These are phyloP conservation scores for Metarhizium guizhouense DNA, from an alignment of 2,329 filamentous ascomycete species.

Conservation along the genomic window DNA sequence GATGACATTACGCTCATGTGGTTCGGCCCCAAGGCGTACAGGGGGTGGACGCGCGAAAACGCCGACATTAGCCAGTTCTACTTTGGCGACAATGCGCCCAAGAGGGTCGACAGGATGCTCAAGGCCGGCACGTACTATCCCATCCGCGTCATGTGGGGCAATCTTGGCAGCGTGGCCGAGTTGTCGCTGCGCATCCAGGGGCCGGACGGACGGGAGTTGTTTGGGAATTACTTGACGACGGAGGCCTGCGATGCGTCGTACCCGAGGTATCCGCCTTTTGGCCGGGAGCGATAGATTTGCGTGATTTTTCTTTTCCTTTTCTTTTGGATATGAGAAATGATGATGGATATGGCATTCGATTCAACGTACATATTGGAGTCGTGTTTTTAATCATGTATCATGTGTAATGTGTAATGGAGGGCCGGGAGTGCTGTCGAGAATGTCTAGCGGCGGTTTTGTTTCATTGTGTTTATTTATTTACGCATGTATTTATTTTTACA, in stretches of 20 bases:
- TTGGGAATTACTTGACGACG: constrained; percentile 6
- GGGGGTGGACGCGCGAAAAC: constrained; percentile 4
- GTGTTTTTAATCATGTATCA: too few species aligned
- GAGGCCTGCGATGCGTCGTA: constrained; percentile 9
- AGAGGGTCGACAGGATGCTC: neutral
- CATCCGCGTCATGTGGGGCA: constrained; percentile 8
- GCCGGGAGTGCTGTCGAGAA: too few species aligned
- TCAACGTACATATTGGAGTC: neutral
- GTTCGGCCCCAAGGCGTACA: constrained; percentile 5
- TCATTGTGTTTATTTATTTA: too few species aligned
- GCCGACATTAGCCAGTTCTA: constrained; percentile 8
- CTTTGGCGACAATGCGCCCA: constrained; percentile 2
- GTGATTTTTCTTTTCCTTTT: too few species aligned
- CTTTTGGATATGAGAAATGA: neutral
- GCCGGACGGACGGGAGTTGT: constrained; percentile 4
- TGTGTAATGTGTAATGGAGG: too few species aligned
- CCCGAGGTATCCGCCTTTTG: neutral
- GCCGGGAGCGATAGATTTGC: neutral
- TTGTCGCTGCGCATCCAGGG: constrained; percentile 6
- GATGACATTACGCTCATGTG: constrained; percentile 9
- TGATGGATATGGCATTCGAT: neutral
- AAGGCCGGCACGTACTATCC: constrained; percentile 8
- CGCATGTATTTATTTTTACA: too few species aligned
- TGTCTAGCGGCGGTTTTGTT: too few species aligned
- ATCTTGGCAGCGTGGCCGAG: constrained; percentile 3